A percentile compares a stretch with the other conserved stretches of the same genome.
Evolutionary conservation across 441 rosid genomes (phyloP).

Genomic region (Adansonia madagascariensis): DNA sequence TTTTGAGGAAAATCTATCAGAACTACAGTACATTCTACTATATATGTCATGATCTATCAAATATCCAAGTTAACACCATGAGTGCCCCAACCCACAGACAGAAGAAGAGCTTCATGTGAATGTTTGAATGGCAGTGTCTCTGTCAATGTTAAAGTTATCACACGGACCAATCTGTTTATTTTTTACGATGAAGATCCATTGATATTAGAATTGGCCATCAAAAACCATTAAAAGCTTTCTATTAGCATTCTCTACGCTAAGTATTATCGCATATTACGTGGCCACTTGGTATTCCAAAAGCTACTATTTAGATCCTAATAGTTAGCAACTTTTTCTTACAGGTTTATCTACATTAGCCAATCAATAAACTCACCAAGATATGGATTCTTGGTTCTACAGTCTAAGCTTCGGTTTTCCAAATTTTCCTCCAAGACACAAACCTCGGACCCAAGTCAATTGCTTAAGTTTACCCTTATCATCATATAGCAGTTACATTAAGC

Average conservation of each 20-base stretch:
- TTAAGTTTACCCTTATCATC: not conserved
- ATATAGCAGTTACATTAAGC: not conserved
- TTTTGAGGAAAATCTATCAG: not conserved
- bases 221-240: not conserved
- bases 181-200: not conserved
- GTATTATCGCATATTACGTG: not conserved
- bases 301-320: not conserved
- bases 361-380: not conserved
- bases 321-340: not conserved
- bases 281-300: not conserved
- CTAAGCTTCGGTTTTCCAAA: not conserved
- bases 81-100: not conserved
- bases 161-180: not conserved
- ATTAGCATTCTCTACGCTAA: not conserved
- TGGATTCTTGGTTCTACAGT: not conserved
- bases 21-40: not conserved
- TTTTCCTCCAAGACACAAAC: not conserved
- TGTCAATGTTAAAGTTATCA: not conserved
- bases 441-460: not conserved
- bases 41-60: not conserved
- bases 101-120: not conserved
- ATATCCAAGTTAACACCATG: not conserved
- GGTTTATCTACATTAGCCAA: slow-evolving; percentile 6
- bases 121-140: not conserved
- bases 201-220: slow-evolving; percentile 4